Base-by-base conservation (phyloP, 2,329 filamentous ascomycete genomes). In the Bisporella sp. region DNA sequence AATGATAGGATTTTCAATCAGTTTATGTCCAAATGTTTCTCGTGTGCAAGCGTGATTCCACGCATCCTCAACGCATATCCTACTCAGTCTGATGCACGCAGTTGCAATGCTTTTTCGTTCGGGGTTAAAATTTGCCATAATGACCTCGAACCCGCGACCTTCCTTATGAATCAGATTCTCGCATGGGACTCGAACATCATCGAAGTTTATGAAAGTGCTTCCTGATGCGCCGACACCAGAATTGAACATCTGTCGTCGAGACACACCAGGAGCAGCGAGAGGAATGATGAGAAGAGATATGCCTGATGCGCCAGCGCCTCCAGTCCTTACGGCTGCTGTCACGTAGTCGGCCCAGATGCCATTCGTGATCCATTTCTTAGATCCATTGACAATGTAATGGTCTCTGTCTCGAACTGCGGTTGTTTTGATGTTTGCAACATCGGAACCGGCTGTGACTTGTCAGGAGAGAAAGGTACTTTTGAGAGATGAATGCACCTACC, bases 321-420 rank as follows among this genome's bases (percentile, higher is more conserved):
- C 78, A 1, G 79, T 84, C 5, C 80, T 71, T 5, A 82, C 79
- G 2, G 81, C 82, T 9, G 81, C 79, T 0, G 81, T 82, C 63
- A 78, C 76, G 61, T 81, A 80, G 45, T 80, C 74, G 9, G 81
- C 77, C 71, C 73, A 81, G 1, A 78, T 73, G 11, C 72, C 77
- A 44, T 79, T 80, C 1, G 82, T 84, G 56, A 86, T 85, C 80
- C 81, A 84, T 62, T 84, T 84, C 70, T 86, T 85, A 46, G 75
- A 74, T 0, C 82, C 82, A 50, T 82, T 84, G n/a, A 85, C 79
- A 35, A 83, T 60, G 57, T 84, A 86, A 45, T 69, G 63, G 33
- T 71, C 68, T 0, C 74, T 76, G 37, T 76, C 69, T 30, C 68
- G 69, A 37, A 66, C 62, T 0, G 83, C 83, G 0, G 77, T 84